These are phyloP conservation scores for Exophiala sp. DNA, from an alignment of 2,329 filamentous ascomycete genomes.

Conservation along the genomic window DNA sequence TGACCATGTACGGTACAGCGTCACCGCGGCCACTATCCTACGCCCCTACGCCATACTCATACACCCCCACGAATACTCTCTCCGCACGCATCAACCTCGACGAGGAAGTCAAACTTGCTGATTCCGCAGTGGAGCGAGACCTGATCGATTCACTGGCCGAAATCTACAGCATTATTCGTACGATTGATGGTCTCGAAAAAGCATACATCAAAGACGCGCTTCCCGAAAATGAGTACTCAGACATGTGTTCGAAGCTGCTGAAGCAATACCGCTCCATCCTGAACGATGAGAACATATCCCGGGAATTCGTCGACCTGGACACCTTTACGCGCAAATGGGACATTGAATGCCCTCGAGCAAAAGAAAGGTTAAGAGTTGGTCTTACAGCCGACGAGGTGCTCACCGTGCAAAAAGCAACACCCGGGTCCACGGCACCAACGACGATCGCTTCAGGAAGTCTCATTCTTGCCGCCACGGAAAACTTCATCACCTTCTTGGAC, in stretches of 20 bases:
- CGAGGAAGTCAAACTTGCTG: conserved; percentile 90
- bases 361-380: conserved; percentile 85
- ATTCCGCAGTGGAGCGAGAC: conserved; percentile 83
- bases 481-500: conserved; percentile 97
- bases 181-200: conserved; percentile 90
- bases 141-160: conserved; percentile 94
- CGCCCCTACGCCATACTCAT: conserved; percentile 86
- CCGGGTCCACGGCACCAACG: conserved; percentile 24
- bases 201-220: conserved; percentile 96
- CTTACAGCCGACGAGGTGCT: conserved; percentile 63
- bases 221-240: conserved; percentile 86
- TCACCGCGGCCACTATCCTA: conserved; percentile 65
- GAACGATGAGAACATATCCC: conserved; percentile 84
- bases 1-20: conserved; percentile 23
- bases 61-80: conserved; percentile 77
- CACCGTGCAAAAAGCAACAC: conserved; percentile 37
- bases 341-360: conserved; percentile 90
- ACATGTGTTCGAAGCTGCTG: conserved; percentile 87
- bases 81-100: conserved; percentile 91
- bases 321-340: conserved; percentile 90
- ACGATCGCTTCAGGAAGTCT: conserved; percentile 55
- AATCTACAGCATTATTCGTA: conserved; percentile 96
- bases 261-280: conserved; percentile 97
- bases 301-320: conserved; percentile 81
- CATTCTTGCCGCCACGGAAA: conserved; percentile 88